Conservation (phyloP, 73 alveolate genomes). For the Paramecium primaurelia region DNA sequence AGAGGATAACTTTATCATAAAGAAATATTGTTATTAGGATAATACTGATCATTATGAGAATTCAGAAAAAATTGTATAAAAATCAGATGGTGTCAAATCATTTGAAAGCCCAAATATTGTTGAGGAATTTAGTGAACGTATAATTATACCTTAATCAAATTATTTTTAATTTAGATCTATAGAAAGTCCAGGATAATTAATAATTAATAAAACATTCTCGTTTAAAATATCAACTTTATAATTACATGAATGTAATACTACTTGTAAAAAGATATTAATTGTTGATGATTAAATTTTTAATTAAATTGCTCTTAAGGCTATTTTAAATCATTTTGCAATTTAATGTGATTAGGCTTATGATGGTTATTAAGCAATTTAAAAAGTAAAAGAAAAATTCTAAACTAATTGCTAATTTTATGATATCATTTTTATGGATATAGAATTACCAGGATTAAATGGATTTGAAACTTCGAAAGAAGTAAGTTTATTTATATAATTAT, state of each 20-base stretch:
- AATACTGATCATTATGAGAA: neutral
- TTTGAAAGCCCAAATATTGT: neutral
- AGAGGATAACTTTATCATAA: neutral
- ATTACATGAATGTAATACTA: neutral
- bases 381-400: neutral
- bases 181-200: neutral
- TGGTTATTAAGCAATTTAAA: neutral
- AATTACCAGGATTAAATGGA: neutral
- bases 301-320: neutral
- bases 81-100: neutral
- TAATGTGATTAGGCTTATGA: constrained; percentile 9
- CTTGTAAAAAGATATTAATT: neutral
- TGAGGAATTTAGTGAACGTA: neutral
- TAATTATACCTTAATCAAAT: neutral
- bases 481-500: no score
- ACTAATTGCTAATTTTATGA: neutral
- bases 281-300: constrained; percentile 5
- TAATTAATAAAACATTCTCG: neutral
- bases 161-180: neutral
- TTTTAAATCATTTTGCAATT: neutral
- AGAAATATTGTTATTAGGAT: neutral
- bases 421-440: neutral
- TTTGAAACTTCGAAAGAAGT: constrained; percentile 1
- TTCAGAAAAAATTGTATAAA: neutral
- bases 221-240: neutral